Evolutionary conservation across 176 grass and related monocot genomes (phyloP), one percentile per base, ranked within the genome.

Genomic region (Guadua angustifolia): DNA sequence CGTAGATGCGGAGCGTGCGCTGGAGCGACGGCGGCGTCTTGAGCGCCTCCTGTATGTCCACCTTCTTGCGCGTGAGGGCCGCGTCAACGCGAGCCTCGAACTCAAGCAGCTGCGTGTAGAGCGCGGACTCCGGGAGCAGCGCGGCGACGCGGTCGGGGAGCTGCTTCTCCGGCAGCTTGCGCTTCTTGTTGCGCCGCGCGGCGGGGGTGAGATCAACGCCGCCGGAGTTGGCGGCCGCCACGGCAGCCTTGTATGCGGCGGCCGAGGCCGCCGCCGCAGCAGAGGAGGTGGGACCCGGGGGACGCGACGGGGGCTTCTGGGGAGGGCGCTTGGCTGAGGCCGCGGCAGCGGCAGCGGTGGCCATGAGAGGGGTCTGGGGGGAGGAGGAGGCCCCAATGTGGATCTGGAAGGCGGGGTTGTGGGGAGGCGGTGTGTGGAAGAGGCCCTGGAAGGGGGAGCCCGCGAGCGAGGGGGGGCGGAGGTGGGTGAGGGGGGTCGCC

Each of bases 51-150:
- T 95, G 91, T 59, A 98, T 95, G 73, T 98, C 95, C 62, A 98
- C 83, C 82, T 95, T 98, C 91, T 98, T 98, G 74, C 93, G 78
- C 13, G 89, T 46, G 9, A 95, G 92, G 8, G 95, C 93, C 0
- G 93, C 91, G 84, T 98, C 95, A 0, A 98, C 91, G 46, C 93
- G 90, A 21, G 93, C 65, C 84, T 98, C 95, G 62, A 98, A 98
- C 70, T 98, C 93, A 49, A 98, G 95, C 79, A 98, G 86, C 83
- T 98, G 93, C 14, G 95, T 98, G 80, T 98, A 98, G 18, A 98
- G 79, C 69, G 95, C 95, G 0, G 95, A 95, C 72, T 98, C 95
- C 1, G 95, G 95, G 6, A 95, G 77, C 26, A 98, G 84, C 76
- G 88, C 87, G 0, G 93, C 95, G 36, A 98, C 95, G 74, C 95